Evolutionary conservation across 2,329 filamentous ascomycete species (phyloP).

Genomic region (Onygena corvina): DNA sequence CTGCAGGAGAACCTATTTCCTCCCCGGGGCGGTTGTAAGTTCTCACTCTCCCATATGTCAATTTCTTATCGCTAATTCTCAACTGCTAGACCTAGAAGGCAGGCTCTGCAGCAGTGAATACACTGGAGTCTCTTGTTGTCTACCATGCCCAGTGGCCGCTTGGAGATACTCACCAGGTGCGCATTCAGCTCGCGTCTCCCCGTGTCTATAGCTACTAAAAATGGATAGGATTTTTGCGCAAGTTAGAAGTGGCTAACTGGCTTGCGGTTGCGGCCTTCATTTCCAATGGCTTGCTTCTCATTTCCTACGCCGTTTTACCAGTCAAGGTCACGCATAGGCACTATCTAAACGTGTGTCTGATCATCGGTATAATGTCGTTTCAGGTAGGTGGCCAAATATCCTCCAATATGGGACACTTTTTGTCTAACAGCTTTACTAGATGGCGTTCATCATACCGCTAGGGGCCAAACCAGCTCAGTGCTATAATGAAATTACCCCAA

Average conservation of each 20-base stretch:
- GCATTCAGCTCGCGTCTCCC: slow-evolving; percentile 5
- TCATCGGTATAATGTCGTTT: slow-evolving; percentile 63
- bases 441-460: slow-evolving; percentile 83
- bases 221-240: slow-evolving; percentile 38
- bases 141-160: slow-evolving; percentile 78
- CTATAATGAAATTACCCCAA: slow-evolving; percentile 78
- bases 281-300: slow-evolving; percentile 60
- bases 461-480: slow-evolving; percentile 69
- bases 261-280: slow-evolving; percentile 63
- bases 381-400: slow-evolving; percentile 48
- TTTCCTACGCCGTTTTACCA: slow-evolving; percentile 69
- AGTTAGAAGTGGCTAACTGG: slow-evolving; percentile 64
- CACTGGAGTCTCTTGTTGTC: slow-evolving; percentile 53
- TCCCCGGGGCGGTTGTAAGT: slow-evolving; percentile 50
- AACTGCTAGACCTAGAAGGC: slow-evolving; percentile 43
- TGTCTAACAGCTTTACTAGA: slow-evolving; percentile 37
- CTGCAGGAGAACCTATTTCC: slow-evolving; percentile 52
- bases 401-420: neutral
- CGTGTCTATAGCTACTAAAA: neutral
- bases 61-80: slow-evolving; percentile 21
- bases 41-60: no score
- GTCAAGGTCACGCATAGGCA: slow-evolving; percentile 83
- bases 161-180: slow-evolving; percentile 55
- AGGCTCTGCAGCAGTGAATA: slow-evolving; percentile 46
- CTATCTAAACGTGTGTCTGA: slow-evolving; percentile 81